These are phyloP conservation scores for Bauhinia variegata DNA, from an alignment of 306 rosid genomes.

Conservation along the genomic window DNA sequence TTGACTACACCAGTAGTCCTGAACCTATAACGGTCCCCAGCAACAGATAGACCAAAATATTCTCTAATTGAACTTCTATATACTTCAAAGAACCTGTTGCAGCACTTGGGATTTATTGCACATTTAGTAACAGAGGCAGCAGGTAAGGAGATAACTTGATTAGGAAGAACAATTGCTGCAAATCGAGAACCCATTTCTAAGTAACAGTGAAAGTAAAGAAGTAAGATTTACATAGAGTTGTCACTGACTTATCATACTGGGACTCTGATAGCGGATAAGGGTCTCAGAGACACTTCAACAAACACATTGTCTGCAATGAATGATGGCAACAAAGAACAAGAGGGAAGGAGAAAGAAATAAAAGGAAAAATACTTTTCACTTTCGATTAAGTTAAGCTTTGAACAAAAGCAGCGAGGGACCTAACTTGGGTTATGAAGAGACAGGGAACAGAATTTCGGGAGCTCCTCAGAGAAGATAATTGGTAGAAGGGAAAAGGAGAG, in stretches of 20 bases:
- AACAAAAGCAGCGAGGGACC: too few relatives aligned
- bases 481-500: too few relatives aligned
- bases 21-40: conserved; percentile 29
- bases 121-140: conserved; percentile 28
- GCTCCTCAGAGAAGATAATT: too few relatives aligned
- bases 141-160: conserved; percentile 38
- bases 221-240: conserved; percentile 26
- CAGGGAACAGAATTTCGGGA: too few relatives aligned
- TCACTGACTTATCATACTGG: conserved; percentile 4
- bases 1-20: conserved; percentile 33
- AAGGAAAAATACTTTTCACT: too few relatives aligned
- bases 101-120: conserved; percentile 32
- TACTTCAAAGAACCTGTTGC: conserved; percentile 29
- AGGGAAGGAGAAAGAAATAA: too few relatives aligned
- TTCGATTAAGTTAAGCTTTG: too few relatives aligned
- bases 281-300: too few relatives aligned
- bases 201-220: conserved; percentile 34
- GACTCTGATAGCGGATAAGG: background rate
- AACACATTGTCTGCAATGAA: too few relatives aligned
- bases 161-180: conserved; percentile 34
- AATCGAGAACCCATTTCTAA: conserved; percentile 50
- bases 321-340: too few relatives aligned
- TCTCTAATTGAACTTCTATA: conserved; percentile 31
- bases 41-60: conserved; percentile 29
- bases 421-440: too few relatives aligned